Conservation (phyloP, 805 yeast species). For the Ogataea methanolica region DNA sequence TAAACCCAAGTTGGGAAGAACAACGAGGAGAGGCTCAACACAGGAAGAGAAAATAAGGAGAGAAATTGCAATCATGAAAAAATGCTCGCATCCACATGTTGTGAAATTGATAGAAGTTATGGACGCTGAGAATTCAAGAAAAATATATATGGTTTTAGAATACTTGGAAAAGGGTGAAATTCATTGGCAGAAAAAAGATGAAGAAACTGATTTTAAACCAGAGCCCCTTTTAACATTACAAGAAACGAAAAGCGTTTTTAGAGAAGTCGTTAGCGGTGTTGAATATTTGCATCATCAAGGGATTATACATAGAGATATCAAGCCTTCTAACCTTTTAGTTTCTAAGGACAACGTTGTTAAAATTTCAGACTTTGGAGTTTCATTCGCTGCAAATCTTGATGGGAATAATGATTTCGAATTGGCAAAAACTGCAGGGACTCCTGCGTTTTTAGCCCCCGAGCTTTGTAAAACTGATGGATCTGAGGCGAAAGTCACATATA, state of each 20-base stretch:
- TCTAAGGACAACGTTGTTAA: conserved; percentile 70
- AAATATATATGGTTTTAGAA: conserved; percentile 86
- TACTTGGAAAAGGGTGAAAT: conserved; percentile 89
- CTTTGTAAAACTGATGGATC: conserved; percentile 60
- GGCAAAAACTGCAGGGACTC: conserved; percentile 96
- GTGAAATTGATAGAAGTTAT: conserved; percentile 81
- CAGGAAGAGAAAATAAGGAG: conserved; percentile 73
- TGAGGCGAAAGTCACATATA: conserved; percentile 59
- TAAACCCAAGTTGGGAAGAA: conserved; percentile 46
- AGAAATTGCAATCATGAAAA: conserved; percentile 91
- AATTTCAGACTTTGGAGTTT: conserved; percentile 95
- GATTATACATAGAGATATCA: conserved; percentile 90
- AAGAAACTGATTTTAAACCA: conserved; percentile 17
- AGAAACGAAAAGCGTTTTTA: conserved; percentile 64
- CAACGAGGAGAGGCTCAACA: conserved; percentile 24
- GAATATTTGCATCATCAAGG: conserved; percentile 90
- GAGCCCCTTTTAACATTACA: conserved; percentile 66
- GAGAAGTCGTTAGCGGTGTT: conserved; percentile 82
- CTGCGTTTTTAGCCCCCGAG: conserved; percentile 96
- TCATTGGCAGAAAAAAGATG: conserved; percentile 58
- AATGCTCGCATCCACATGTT: conserved; percentile 89
- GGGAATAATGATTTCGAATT: conserved; percentile 68
- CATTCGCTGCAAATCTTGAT: conserved; percentile 55
- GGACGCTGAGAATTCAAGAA: conserved; percentile 78
- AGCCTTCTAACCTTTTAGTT: conserved; percentile 86